Evolutionary conservation across 106 monocot species (phyloP), one percentile per base, ranked within the genome.

Genomic region (Acorus gramineus): DNA sequence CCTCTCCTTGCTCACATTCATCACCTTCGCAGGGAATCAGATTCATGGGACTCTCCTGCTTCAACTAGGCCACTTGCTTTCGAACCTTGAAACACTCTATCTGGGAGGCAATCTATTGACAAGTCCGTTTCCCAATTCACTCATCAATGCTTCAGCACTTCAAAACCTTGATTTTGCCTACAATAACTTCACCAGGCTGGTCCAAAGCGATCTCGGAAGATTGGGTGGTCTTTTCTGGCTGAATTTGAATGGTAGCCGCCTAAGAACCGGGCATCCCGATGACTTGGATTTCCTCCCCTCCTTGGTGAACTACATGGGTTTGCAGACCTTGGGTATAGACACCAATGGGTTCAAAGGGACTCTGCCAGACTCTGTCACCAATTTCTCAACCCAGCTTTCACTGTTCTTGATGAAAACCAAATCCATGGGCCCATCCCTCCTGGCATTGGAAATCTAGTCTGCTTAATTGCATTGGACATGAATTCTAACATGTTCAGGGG

Each of bases 11-110:
- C 71, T 77, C 42, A 5, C n/a, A 2, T 6, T 52, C 54, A 14
- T 77, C n/a, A 71, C 57, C n/a, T 28, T 77, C 4, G 71, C 43
- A 5, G 9, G 0, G 6, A 71, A 71, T 13, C 50, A 42, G 4
- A 53, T 77, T 1, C 10, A 42, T 11, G 75, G 75, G 10, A 46
- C 50, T 5, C 6, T 76, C 42, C 75, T 69, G 46, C 8, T 11
- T 4, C 7, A 65, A 52, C 65, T 77, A 45, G 77, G 77, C 44
- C 50, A 66, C 59, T 59, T 44, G 47, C 65, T 77, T 44, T 59
- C 64, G 11, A 59, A 60, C 5, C 58, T 77, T 28, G 2, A 65
- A 28, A 7, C 0, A 8, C 48, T 77, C 6, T 8, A 42, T 47
- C 50, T 77, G 70, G 4, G 43, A 6, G 9, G 3, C 46, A 77